Evolutionary conservation across 805 yeast species (phyloP), one percentile per base, ranked within the genome.

Genomic region (Grigorovia yakushimaensis): DNA sequence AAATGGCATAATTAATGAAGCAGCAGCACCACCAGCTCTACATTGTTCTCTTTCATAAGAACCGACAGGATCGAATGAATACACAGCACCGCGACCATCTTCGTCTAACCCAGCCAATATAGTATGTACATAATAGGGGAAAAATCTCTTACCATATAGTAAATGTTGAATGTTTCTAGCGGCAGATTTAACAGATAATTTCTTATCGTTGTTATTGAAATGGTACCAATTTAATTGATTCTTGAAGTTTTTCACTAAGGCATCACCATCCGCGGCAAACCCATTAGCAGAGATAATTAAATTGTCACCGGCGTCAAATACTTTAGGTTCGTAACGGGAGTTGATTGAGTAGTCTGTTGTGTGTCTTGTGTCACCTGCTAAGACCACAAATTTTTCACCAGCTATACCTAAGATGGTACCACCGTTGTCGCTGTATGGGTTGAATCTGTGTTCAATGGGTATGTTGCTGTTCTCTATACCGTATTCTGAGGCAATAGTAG

Each of bases 311-410:
- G 87, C 84, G 55, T 82, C 78, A 59, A 86, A 83, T 47, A 93
- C 85, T 66, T 88, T 89, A 40, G 95, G 93, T 65, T 87, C 93
- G 65, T 84, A 82, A 62, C 98, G 81, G 9, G 97, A 82, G 65
- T 93, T 88, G 66, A 93, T 93, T 52, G 86, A 81, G 69, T 88
- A 93, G 20, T 97, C 98, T 18, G 84, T 82, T 5, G 95, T 87
- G 61, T 85, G 94, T 73, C 98, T 83, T n/a, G 98, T 93, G 66
- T 93, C 98, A 42, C 98, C 98, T 0, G 98, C 98, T 51, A 93
- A 73, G 35, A 93, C 93, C 18, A 96, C 96, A 61, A 88, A 93
- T 67, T 93, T 97, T 65, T 88, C 86, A 44, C 98, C 98, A 1
- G 98, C 97, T 67, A 93, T 93, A 46, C 98, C 98, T 56, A 93